These are phyloP conservation scores for Wickerhamiella infanticola DNA, from an alignment of 1,139 yeast species.

Conservation along the genomic window DNA sequence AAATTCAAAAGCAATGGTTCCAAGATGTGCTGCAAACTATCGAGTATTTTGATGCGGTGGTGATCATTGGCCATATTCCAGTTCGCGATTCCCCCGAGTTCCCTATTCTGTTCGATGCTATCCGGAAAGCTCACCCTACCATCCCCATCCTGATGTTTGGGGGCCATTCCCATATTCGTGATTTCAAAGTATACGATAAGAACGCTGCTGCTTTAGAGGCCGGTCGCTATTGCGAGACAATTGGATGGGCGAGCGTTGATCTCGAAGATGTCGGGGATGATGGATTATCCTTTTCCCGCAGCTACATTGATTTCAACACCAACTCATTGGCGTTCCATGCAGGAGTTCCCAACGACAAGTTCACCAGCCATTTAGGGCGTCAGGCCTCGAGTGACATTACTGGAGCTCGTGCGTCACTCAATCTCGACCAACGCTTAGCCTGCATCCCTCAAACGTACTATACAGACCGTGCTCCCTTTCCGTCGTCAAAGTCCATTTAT, in stretches of 20 bases:
- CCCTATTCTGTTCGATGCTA: conserved; percentile 28
- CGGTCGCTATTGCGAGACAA: conserved; percentile 84
- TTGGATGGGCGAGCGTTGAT: conserved; percentile 67
- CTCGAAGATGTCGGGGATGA: conserved; percentile 4
- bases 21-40: conserved; percentile 42
- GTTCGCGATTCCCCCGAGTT: conserved; percentile 49
- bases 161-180: conserved; percentile 89
- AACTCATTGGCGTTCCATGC: conserved; percentile 56
- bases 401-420: conserved; percentile 33
- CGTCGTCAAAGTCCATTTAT: conserved; percentile 45
- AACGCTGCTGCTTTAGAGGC: conserved; percentile 67
- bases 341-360: conserved; percentile 18
- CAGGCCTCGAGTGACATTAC: conserved; percentile 33
- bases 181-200: conserved; percentile 53
- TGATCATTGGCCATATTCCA: conserved; percentile 73
- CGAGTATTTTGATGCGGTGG: conserved; percentile 44
- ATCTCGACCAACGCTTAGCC: conserved; percentile 46
- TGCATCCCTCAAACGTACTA: conserved; percentile 49
- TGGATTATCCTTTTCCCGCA: conserved; percentile 8
- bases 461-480: conserved; percentile 53
- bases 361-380: conserved; percentile 38
- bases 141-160: conserved; percentile 75
- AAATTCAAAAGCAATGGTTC: conserved; percentile 55
- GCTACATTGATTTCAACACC: conserved; percentile 12
- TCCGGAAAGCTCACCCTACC: conserved; percentile 45